Base-by-base conservation (phyloP, 345 rosid species). In the Gossypium mustelinum region DNA sequence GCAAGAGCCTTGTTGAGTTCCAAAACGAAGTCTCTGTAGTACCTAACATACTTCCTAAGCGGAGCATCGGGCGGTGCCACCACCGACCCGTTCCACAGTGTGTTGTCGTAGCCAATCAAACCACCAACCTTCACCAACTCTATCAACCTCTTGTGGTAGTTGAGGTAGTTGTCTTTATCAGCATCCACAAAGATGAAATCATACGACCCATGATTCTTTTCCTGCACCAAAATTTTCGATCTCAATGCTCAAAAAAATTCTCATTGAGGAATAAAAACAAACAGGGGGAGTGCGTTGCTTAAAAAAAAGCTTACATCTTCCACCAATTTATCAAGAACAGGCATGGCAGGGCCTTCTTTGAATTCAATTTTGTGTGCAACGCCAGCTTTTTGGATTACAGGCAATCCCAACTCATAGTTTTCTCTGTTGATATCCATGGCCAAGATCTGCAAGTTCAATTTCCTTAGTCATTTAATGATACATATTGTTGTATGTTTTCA, bases 181-280 rank as follows among this genome's bases (percentile, higher is more conserved):
- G 99, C 99, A 71, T 96, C 99, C 76, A 96, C 99, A 71, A 96
- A 93, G 12, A 96, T 85, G 88, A 96, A 96, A 76, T 96, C 98
- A 39, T 74, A 93, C 0, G 88, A 68, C 11, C 98, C 98, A 73
- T 89, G 93, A 84, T 85, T 69, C 81, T 90, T 88, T 70, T 79
- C 92, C 97, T 93, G 92, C 65, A 51, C 11, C 11, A 57, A 11
- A 43, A 4, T 25, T 12, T 47, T 60, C 3, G 17, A 17, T 7
- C 7, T 0, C 18, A 10, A n/a, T 2, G 17, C 12, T 27, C 16
- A 11, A 68, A 13, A n/a, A 9, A 16, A 0, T 51, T 29, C 2
- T 11, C 16, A 59, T 12, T 9, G n/a, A 14, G 57, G 11, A 16
- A 13, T 45, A 45, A 50, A 50, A 59, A 68, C 18, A 47, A 60